Conservation (phyloP, 768 basidiomycete species). For the Mycena galericulata region DNA sequence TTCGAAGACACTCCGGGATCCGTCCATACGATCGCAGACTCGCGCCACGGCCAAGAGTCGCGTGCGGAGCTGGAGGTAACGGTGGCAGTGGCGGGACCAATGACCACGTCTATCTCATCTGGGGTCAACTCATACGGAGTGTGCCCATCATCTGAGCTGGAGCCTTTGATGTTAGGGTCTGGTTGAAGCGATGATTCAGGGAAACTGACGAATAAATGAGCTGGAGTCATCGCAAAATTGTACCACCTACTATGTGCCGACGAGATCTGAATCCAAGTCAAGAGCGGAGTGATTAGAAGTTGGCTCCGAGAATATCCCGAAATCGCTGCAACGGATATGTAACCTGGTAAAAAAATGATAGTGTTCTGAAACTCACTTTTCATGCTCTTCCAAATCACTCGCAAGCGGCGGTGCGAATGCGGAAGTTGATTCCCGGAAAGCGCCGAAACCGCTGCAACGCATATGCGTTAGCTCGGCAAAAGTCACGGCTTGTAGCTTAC, state of each 20-base stretch:
- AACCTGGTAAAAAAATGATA: not conserved
- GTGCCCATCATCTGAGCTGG: conserved; percentile 10
- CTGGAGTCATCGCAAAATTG: conserved; percentile 9
- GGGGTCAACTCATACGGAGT: conserved; percentile 17
- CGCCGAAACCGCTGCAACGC: not conserved
- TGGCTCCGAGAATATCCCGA: conserved; percentile 2
- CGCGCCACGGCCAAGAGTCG: conserved; percentile 11
- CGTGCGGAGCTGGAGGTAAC: conserved; percentile 9
- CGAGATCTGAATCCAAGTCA: conserved; percentile 6
- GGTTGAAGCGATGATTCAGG: conserved; percentile 7
- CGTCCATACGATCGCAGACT: conserved; percentile 3
- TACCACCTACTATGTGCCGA: conserved; percentile 12
- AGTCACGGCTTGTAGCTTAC: conserved; percentile 5
- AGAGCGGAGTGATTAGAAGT: conserved; percentile 6
- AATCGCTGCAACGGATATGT: conserved; percentile 5
- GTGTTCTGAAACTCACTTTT: conserved; percentile 6
- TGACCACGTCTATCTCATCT: conserved; percentile 18
- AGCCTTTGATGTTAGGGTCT: not conserved
- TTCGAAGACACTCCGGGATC: conserved; percentile 5
- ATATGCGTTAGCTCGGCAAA: not conserved
- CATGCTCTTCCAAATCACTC: conserved; percentile 10
- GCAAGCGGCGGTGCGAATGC: conserved; percentile 6
- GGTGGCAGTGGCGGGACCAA: conserved; percentile 3
- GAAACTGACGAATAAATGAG: conserved; percentile 7
- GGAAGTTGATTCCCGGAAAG: not conserved